phyloP scores from a whole-genome alignment of 345 rosid genomes.

The Acer saccharum region DNA sequence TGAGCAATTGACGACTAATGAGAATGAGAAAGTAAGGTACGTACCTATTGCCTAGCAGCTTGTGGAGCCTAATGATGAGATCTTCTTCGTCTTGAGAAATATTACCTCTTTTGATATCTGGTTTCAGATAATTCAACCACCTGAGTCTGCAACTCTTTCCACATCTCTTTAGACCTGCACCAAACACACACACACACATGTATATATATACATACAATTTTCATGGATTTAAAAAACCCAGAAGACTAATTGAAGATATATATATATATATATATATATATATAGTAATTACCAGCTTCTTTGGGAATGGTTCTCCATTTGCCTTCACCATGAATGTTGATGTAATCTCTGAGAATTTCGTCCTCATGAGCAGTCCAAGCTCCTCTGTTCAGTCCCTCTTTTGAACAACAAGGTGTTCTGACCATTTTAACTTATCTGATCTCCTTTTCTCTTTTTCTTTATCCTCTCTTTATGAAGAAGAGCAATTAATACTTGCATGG shows the following conservation, averaged over 20 bases:
- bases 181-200: background rate
- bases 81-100: constrained; percentile 44
- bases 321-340: constrained; percentile 23
- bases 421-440: constrained; percentile 1
- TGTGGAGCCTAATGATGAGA: constrained; percentile 43
- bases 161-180: constrained; percentile 29
- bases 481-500: background rate
- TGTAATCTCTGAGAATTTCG: constrained; percentile 21
- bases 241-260: no score
- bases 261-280: background rate
- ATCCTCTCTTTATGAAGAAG: background rate
- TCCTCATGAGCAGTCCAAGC: constrained; percentile 27
- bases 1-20: background rate
- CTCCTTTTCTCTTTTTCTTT: background rate
- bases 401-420: constrained; percentile 18
- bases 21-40: background rate
- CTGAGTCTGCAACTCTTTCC: constrained; percentile 50
- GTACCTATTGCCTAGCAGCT: constrained; percentile 39
- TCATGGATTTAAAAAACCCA: background rate
- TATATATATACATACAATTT: background rate
- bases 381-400: constrained; percentile 23
- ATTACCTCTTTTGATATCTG: constrained; percentile 48
- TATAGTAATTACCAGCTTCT: constrained; percentile 1
- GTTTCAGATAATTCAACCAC: constrained; percentile 46
- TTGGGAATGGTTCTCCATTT: constrained; percentile 30